These are phyloP conservation scores for Populus hybrid DNA, from an alignment of 441 rosid species.

Conservation along the genomic window DNA sequence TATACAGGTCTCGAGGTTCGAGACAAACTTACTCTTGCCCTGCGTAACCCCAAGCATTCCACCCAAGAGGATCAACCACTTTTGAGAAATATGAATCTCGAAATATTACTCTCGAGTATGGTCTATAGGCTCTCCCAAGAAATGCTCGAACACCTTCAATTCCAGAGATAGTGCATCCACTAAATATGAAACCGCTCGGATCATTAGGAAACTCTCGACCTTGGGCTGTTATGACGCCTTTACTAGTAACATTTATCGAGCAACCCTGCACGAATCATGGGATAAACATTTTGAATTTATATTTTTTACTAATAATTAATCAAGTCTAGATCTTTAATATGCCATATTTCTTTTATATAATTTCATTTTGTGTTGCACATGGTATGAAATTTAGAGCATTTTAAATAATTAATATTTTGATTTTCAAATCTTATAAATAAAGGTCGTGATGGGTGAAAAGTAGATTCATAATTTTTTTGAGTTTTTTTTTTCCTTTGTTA, in stretches of 20 bases:
- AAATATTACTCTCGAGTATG: neutral
- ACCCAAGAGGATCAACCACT: neutral
- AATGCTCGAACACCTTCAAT: neutral
- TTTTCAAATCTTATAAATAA: too few species aligned
- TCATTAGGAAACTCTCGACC: neutral
- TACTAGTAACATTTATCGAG: neutral
- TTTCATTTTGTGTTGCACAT: too few species aligned
- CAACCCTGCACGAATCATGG: neutral
- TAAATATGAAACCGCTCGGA: neutral
- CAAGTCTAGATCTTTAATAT: too few species aligned
- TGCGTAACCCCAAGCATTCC: neutral
- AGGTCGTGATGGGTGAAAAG: too few species aligned
- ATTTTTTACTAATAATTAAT: too few species aligned
- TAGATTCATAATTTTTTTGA: too few species aligned
- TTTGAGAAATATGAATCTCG: neutral
- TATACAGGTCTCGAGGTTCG: neutral
- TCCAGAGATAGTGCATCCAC: neutral
- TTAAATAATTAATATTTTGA: too few species aligned
- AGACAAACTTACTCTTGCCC: constrained; percentile 6
- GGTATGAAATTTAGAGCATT: too few species aligned
- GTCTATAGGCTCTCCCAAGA: constrained; percentile 1
- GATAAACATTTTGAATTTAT: neutral
- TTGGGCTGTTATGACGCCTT: constrained; percentile 3
- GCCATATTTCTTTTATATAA: too few species aligned
- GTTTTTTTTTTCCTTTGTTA: too few species aligned